These are phyloP conservation scores for Adansonia grandidieri DNA, from an alignment of 441 rosid species.

Conservation along the genomic window DNA sequence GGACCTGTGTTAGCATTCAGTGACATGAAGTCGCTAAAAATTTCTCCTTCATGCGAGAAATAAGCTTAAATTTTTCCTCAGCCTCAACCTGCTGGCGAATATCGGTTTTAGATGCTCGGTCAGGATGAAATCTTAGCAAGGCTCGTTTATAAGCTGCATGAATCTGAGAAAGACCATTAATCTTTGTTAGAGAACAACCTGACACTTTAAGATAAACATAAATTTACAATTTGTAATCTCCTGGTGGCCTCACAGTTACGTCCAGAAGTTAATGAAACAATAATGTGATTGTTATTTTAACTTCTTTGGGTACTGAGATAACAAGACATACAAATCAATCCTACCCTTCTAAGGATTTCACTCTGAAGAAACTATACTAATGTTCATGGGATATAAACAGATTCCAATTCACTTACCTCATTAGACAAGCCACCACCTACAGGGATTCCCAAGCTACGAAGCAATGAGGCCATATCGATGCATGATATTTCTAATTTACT, in stretches of 20 bases:
- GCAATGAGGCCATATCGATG: slow-evolving; percentile 71
- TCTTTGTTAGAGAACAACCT: not conserved
- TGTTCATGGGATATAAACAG: not conserved
- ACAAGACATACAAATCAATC: not conserved
- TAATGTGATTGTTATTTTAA: not conserved
- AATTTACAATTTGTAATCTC: not conserved
- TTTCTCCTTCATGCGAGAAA: slow-evolving; percentile 83
- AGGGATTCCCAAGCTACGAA: slow-evolving; percentile 72
- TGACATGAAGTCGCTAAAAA: slow-evolving; percentile 39
- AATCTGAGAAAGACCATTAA: slow-evolving; percentile 56
- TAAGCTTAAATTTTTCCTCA: slow-evolving; percentile 87
- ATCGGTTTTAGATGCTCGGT: slow-evolving; percentile 74
- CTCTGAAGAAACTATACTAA: not conserved
- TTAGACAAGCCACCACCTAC: slow-evolving; percentile 55
- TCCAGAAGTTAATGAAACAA: slow-evolving; percentile 4
- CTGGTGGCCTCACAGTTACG: not conserved
- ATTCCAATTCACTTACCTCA: slow-evolving; percentile 50
- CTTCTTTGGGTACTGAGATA: not conserved
- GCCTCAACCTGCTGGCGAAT: slow-evolving; percentile 82
- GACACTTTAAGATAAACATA: not conserved
- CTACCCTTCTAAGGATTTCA: not conserved
- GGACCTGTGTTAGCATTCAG: slow-evolving; percentile 25
- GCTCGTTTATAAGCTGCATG: slow-evolving; percentile 81
- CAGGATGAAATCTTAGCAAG: slow-evolving; percentile 78
- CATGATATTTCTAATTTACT: slow-evolving; percentile 54